A percentile compares a stretch with the other conserved stretches of the same genome.
Conservation (phyloP, 2,329 filamentous ascomycete species). For the Chrysoporthe deuterocubensis region DNA sequence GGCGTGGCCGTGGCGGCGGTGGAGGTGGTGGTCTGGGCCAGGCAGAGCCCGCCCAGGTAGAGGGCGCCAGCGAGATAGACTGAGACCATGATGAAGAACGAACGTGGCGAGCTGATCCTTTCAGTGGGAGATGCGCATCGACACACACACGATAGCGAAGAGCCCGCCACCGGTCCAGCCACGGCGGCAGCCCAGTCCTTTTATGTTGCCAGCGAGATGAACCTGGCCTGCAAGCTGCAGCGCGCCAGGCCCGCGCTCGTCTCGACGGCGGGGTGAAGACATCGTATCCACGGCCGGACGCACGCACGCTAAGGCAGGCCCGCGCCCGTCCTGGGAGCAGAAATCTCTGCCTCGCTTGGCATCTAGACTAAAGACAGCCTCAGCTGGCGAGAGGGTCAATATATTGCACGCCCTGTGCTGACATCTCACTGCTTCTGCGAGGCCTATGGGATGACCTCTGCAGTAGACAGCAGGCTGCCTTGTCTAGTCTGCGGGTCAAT, state of each 20-base stretch:
- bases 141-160: not conserved
- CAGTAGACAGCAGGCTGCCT: not conserved
- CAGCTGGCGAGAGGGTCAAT: conserved; percentile 10
- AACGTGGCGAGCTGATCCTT: not conserved
- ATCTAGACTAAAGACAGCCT: not conserved
- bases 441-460: not conserved
- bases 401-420: conserved; percentile 14
- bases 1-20: conserved; percentile 14
- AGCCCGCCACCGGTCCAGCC: not conserved
- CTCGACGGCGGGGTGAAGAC: not conserved
- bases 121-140: not conserved
- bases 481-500: conserved; percentile 8
- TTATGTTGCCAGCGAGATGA: not conserved
- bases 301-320: not conserved
- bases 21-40: conserved; percentile 21
- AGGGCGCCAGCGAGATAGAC: conserved; percentile 13
- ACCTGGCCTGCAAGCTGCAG: not conserved
- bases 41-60: conserved; percentile 15
- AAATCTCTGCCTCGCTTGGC: conserved; percentile 3
- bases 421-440: conserved; percentile 1
- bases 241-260: not conserved
- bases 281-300: conserved; percentile 10
- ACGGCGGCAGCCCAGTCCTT: not conserved
- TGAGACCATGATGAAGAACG: conserved; percentile 17
- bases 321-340: not conserved